Evolutionary conservation across 306 rosid genomes (phyloP), one percentile per base, ranked within the genome.

Genomic region (Inga oerstediana): DNA sequence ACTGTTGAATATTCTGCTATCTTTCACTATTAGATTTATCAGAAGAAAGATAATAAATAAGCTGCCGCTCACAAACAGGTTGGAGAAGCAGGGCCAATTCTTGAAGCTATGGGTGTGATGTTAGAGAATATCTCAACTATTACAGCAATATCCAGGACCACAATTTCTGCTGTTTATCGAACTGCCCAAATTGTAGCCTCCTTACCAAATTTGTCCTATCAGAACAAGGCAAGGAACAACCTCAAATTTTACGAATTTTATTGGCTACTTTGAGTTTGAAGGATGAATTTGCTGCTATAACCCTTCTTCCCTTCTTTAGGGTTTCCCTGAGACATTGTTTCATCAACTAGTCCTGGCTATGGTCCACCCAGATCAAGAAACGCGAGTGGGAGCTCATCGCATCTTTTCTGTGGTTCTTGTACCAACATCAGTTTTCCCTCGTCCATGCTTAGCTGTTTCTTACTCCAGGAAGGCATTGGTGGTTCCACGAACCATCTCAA

Each of bases 311-410:
- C 59, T 75, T 77, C 81, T 56, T 65, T 80, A 94, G 98, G 97
- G 90, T 71, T 94, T 97, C 86, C 99, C 99, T 43, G 99, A 97
- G 89, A 92, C 97, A 72, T 86, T 97, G 91, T 91, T 94, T 88
- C 97, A 97, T 87, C 99, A 97, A 75, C 84, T 97, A 80, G 93
- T 92, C 81, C 89, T 76, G 54, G 95, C 93, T 79, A 97, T 97
- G 98, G 92, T 90, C 88, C 98, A 97, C 82, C 94, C 93, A 64
- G 99, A 97, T 87, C 95, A 92, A 78, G 99, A 94, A 90, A 91
- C 92, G 56, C 93, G 95, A 83, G 91, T 84, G 44, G 92, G 91
- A 73, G 97, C 98, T 54, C 99, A 97, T 81, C 91, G 95, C 43
- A 88, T 97, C 59, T 94, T 94, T 86, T 91, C 98, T 51, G 93